Percentiles rank a stretch among this genome's conserved stretches.
phyloP scores from a whole-genome alignment of 495 filamentous ascomycete genomes.

The Trichoderma reesei region DNA sequence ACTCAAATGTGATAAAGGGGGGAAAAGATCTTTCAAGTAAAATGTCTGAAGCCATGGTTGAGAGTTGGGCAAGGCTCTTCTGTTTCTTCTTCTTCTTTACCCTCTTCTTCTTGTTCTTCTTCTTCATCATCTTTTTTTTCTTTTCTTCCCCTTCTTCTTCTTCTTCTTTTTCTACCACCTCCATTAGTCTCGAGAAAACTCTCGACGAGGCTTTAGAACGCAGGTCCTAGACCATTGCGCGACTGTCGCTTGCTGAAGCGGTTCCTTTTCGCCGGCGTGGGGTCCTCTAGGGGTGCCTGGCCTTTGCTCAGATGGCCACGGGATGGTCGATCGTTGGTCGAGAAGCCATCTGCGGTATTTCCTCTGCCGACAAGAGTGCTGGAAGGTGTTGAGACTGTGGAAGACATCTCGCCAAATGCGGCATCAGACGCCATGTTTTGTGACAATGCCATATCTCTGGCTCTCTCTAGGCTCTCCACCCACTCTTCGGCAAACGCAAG shows the following conservation, averaged over 20 bases:
- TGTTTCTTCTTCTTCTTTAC: no score
- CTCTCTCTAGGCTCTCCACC: constrained; percentile 73
- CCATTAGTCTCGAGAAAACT: neutral
- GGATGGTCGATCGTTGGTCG: constrained; percentile 38
- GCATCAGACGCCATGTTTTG: constrained; percentile 59
- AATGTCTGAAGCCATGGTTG: neutral
- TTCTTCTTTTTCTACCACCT: neutral
- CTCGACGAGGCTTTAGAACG: constrained; percentile 42
- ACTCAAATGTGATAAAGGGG: neutral
- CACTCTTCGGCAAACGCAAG: constrained; percentile 66
- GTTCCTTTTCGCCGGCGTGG: constrained; percentile 47
- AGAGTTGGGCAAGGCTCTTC: no score
- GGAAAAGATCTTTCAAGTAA: neutral
- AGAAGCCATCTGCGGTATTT: constrained; percentile 29
- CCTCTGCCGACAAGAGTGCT: constrained; percentile 54
- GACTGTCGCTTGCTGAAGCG: constrained; percentile 84
- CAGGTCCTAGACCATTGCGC: constrained; percentile 78
- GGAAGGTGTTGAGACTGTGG: constrained; percentile 61
- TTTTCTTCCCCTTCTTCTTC: no score
- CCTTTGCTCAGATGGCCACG: constrained; percentile 45
- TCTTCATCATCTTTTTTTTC: no score
- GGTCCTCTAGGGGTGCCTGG: constrained; percentile 48
- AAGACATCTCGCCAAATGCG: constrained; percentile 60
- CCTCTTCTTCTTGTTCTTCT: no score
- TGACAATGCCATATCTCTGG: constrained; percentile 67